Base-by-base conservation (phyloP, 257 asterid genomes). In the Leonotis leonurus region DNA sequence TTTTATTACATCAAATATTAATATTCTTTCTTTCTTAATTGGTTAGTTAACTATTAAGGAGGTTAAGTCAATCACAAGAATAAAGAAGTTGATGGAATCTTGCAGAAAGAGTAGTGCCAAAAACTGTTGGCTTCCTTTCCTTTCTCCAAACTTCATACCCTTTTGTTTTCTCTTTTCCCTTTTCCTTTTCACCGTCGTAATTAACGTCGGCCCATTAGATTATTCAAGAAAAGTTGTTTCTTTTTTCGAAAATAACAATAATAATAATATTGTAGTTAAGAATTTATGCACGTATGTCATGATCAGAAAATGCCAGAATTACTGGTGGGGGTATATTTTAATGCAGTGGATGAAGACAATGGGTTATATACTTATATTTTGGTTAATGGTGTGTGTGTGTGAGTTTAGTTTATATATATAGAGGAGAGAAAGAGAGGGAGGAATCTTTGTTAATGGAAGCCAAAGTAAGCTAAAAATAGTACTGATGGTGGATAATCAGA, bases 401-500 rank as follows among this genome's bases (percentile, higher is more conserved):
- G n/a, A n/a, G n/a, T n/a, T n/a, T n/a, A n/a, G n/a, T n/a, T n/a
- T n/a, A n/a, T n/a, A n/a, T n/a, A n/a, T n/a, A n/a, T 45, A 6
- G 5, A 17, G 6, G 3, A 48, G 29, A 25, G 20, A 22, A 9
- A 49, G 33, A 49, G 35, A 11, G 56, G 11, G 56, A 11, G 48
- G 70, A 68, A 68, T 73, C 71, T 73, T n/a, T 56, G 71, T 37
- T 48, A 62, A 39, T 46, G 56, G 70, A 33, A 52, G 21, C 9
- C 43, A 13, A 37, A 40, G 36, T 60, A 33, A 61, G 54, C 20
- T 33, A 33, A 61, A 29, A 14, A n/a, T 62, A 24, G 13, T 36
- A 41, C 2, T 32, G 18, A n/a, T 1, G n/a, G 30, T 1, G n/a
- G 30, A 56, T 56, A 35, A 56, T 56, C 41, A 53, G 56, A 52